These are phyloP conservation scores for Sporothrix pseudoabietina DNA, from an alignment of 2,329 filamentous ascomycete species.

Conservation along the genomic window DNA sequence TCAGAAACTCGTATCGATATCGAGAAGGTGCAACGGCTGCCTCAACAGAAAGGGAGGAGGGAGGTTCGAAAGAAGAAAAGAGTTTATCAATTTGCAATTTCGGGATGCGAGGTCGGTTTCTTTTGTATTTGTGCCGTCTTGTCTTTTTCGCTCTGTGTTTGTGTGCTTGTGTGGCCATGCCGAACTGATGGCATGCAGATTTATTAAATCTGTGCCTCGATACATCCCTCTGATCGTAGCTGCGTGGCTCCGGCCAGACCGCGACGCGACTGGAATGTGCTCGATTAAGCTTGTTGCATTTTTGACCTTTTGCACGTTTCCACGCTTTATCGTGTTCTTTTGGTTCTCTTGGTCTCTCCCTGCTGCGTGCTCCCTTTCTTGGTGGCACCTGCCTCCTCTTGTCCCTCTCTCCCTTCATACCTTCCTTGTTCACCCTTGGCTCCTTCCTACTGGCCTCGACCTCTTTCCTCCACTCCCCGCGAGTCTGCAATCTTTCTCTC, in stretches of 20 bases:
- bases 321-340: background rate
- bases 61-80: background rate
- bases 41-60: background rate
- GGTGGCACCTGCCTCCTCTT: background rate
- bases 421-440: background rate
- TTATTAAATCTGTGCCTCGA: background rate
- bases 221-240: background rate
- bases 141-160: background rate
- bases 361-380: background rate
- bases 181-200: background rate
- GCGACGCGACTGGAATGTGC: background rate
- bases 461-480: background rate
- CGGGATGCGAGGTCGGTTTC: background rate
- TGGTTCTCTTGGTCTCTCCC: background rate
- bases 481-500: background rate
- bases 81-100: background rate
- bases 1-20: background rate
- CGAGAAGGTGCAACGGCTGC: background rate
- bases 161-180: background rate
- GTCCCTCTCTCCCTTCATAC: background rate
- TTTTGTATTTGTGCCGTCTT: background rate
- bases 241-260: background rate
- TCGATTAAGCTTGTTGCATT: background rate
- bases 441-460: background rate
- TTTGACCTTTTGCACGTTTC: background rate